Conservation (phyloP, 2,329 filamentous ascomycete species). For the Dothistroma septosporum region DNA sequence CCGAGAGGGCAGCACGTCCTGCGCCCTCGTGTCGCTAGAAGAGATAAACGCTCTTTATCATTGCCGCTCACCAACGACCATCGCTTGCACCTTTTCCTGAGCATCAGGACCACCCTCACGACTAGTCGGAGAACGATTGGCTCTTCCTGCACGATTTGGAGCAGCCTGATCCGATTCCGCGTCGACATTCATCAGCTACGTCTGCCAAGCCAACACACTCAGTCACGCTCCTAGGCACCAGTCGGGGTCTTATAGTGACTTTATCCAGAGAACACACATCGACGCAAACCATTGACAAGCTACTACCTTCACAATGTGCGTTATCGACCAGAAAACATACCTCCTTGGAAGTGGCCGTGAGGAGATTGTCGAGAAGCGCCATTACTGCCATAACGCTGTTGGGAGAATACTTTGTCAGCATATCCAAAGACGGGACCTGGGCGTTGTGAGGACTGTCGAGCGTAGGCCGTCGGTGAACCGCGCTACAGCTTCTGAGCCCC, state of each 20-base stretch:
- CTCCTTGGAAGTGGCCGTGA: constrained; percentile 22
- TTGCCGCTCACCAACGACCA: not conserved
- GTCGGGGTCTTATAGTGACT: not conserved
- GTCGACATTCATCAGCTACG: constrained; percentile 9
- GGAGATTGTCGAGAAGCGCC: constrained; percentile 20
- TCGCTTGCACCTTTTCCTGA: not conserved
- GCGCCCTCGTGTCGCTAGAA: not conserved
- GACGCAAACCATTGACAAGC: not conserved
- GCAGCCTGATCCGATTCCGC: constrained; percentile 4
- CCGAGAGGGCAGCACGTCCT: not conserved
- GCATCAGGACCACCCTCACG: not conserved
- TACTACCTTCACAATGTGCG: constrained; percentile 27
- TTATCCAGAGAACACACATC: not conserved
- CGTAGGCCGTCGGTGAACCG: constrained; percentile 15
- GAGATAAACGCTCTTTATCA: not conserved
- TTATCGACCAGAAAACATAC: constrained; percentile 30
- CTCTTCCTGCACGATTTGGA: not conserved
- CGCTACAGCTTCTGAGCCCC: constrained; percentile 13
- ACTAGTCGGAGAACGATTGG: constrained; percentile 4
- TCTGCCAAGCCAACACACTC: constrained; percentile 9
- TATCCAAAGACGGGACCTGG: constrained; percentile 16
- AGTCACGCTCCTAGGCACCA: constrained; percentile 2
- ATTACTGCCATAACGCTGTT: constrained; percentile 24
- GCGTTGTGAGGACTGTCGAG: constrained; percentile 21
- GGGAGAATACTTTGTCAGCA: constrained; percentile 21